Conservation (phyloP, 495 filamentous ascomycete genomes). For the Aspergillus cristatus region DNA sequence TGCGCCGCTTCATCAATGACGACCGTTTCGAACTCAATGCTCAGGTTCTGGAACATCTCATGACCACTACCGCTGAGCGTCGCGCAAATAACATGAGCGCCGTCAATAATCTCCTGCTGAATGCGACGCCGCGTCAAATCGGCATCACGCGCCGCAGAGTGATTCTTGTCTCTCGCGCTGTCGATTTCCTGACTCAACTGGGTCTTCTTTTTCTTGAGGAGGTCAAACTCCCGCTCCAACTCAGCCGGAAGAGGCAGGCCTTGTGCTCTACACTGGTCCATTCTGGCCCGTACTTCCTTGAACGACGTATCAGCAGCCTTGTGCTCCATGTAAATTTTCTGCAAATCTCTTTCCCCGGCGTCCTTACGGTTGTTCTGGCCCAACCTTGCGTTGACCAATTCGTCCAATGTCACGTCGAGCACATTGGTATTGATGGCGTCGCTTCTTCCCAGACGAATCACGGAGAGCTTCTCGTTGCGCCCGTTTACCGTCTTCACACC, state of each 20-base stretch:
- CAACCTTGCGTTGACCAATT: slow-evolving; percentile 71
- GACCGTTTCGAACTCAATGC: slow-evolving; percentile 95
- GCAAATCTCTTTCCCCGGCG: slow-evolving; percentile 48
- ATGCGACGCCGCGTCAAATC: slow-evolving; percentile 75
- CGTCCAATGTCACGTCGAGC: slow-evolving; percentile 86
- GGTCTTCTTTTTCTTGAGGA: slow-evolving; percentile 63
- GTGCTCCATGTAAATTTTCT: slow-evolving; percentile 75
- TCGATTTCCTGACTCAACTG: slow-evolving; percentile 74
- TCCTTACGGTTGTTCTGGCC: slow-evolving; percentile 33
- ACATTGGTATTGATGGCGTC: slow-evolving; percentile 91
- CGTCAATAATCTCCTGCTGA: slow-evolving; percentile 84
- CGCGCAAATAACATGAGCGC: slow-evolving; percentile 86
- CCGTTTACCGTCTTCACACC: slow-evolving; percentile 76
- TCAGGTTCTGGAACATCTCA: slow-evolving; percentile 91
- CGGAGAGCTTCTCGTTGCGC: slow-evolving; percentile 58
- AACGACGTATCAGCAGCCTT: slow-evolving; percentile 64
- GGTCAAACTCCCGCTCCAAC: slow-evolving; percentile 67
- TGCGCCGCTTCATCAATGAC: slow-evolving; percentile 98
- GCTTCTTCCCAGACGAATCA: slow-evolving; percentile 83
- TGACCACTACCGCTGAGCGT: slow-evolving; percentile 94
- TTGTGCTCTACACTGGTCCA: slow-evolving; percentile 61
- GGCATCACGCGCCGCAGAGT: slow-evolving; percentile 63
- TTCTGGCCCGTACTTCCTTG: slow-evolving; percentile 50
- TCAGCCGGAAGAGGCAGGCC: slow-evolving; percentile 51
- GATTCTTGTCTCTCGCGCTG: slow-evolving; percentile 71